phyloP scores from a whole-genome alignment of 2,329 filamentous ascomycete species.

The Calonectria pauciramosa region DNA sequence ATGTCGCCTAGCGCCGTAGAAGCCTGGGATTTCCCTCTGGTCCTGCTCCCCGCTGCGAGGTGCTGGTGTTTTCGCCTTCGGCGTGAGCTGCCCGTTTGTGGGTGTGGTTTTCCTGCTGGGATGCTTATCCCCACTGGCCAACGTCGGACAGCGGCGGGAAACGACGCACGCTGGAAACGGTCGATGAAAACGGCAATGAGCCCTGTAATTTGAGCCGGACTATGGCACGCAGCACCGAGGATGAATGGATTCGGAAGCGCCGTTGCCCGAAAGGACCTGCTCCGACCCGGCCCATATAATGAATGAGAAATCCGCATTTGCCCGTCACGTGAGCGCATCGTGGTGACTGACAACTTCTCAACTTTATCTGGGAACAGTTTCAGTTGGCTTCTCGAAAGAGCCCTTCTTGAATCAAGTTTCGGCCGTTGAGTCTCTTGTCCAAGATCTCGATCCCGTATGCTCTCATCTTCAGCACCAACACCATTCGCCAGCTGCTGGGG shows the following conservation, averaged over 20 bases:
- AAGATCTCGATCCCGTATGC: not conserved
- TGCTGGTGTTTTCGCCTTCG: not conserved
- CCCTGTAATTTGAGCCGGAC: not conserved
- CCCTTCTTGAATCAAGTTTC: not conserved
- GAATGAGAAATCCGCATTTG: not conserved
- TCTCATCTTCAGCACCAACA: not conserved
- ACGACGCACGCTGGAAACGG: not conserved
- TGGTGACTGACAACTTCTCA: constrained; percentile 4
- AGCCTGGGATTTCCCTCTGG: not conserved
- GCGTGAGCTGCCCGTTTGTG: not conserved
- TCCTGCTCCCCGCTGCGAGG: constrained; percentile 2
- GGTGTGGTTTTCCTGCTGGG: not conserved
- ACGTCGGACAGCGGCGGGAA: not conserved
- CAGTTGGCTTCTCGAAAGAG: not conserved
- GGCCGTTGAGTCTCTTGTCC: not conserved
- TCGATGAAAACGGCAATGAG: not conserved
- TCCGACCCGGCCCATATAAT: not conserved
- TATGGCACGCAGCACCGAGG: not conserved
- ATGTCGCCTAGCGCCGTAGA: not conserved
- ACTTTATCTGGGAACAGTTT: not conserved
- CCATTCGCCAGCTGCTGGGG: not conserved
- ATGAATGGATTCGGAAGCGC: not conserved
- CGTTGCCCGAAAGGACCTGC: not conserved
- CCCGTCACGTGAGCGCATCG: not conserved
- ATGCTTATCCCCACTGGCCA: constrained; percentile 12